Evolutionary conservation across 352 stramenopile genomes (phyloP), one percentile per base, ranked within the genome.

Genomic region (Pythium aphanidermatum): DNA sequence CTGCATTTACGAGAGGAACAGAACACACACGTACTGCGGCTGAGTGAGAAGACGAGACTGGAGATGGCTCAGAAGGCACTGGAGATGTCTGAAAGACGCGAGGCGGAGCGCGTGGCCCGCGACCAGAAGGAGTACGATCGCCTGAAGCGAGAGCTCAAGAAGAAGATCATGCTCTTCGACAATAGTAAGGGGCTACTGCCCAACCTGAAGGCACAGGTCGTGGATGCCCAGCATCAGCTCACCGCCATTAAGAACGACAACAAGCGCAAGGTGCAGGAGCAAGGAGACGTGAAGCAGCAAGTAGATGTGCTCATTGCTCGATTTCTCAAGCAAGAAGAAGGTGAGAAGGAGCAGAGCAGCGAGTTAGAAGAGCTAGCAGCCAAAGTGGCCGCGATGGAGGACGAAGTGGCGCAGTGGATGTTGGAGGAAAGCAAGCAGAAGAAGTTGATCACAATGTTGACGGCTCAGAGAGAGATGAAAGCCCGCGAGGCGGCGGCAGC

Each of bases 401-500:
- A 68, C 0, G 77, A 97, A 39, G 79, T 97, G 6, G 64, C 62
- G 1, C 72, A 95, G 46, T 98, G 92, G 91, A 32, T 86, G 27
- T 39, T 66, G 4, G 92, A 98, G 36, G 86, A 96, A 55, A 65
- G 50, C 37, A 93, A 91, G 31, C 88, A 97, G 59, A 69, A 65
- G 27, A 97, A 96, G 45, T 56, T 97, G 34, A 60, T 96, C 12
- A 58, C 70, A 1, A 71, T 96, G 60, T 62, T 98, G 7, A 92
- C 72, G 24, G 88, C 83, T 3, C 88, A 97, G 60, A 72, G 87
- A 1, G 87, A 97, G 48, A 60, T 97, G 21, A 97, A 97, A 58
- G 83, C 80, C 2, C 73, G 89, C 17, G 87, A 97, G 46, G 85
- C 81, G 0, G 65, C 78, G 11, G 70, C 74, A 5, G 83, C 85